These are phyloP conservation scores for Coniosporium apollinis DNA, from an alignment of 495 filamentous ascomycete genomes.

Conservation along the genomic window DNA sequence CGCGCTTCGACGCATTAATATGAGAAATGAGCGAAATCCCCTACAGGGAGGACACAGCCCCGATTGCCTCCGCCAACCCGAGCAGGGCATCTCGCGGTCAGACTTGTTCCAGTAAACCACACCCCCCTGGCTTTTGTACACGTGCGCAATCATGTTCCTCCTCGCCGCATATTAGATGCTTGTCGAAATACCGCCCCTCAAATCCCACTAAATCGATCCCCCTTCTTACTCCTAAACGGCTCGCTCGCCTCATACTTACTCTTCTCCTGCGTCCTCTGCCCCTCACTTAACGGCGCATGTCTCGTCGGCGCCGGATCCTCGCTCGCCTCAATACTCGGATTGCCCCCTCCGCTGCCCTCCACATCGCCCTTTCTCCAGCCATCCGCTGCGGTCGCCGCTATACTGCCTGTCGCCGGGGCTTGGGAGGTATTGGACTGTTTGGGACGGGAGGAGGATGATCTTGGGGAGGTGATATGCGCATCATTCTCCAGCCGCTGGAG, in stretches of 20 bases:
- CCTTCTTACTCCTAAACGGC: slow-evolving; percentile 58
- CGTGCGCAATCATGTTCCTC: no score
- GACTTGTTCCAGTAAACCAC: not conserved
- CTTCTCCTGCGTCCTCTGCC: slow-evolving; percentile 53
- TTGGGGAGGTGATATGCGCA: not conserved
- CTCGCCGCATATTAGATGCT: no score
- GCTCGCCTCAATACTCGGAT: slow-evolving; percentile 60
- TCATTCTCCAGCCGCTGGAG: slow-evolving; percentile 10
- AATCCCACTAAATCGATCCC: slow-evolving; percentile 76
- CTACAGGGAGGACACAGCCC: no score
- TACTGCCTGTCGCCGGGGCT: slow-evolving; percentile 8
- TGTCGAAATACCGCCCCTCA: no score
- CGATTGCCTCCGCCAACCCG: no score
- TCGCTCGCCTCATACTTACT: slow-evolving; percentile 74
- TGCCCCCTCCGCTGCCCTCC: slow-evolving; percentile 7
- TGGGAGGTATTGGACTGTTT: not conserved
- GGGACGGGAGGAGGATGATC: not conserved
- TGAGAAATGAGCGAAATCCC: no score
- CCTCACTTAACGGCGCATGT: slow-evolving; percentile 61
- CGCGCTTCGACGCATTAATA: not conserved
- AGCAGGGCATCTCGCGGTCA: not conserved
- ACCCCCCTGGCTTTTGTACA: no score
- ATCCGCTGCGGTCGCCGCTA: slow-evolving; percentile 7
- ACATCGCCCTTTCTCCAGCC: slow-evolving; percentile 5
- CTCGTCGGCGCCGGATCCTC: slow-evolving; percentile 74